Base-by-base conservation (phyloP, 495 filamentous ascomycete genomes). In the Lepidopterella palustris region DNA sequence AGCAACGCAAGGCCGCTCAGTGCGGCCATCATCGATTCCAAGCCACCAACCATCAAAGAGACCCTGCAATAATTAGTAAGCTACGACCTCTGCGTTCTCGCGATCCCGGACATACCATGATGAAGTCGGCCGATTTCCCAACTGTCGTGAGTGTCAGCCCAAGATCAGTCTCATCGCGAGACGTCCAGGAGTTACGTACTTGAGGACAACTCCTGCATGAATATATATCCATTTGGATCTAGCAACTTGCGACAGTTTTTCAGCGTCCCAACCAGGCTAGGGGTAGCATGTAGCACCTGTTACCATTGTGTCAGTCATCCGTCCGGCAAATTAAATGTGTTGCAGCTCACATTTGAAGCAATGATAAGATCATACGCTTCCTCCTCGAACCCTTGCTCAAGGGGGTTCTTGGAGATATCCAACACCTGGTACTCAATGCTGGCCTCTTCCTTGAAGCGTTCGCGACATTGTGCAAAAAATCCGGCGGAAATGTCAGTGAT, bases 401-500 rank as follows among this genome's bases (percentile, higher is more conserved):
- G 31, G 6, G 31, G 31, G 15, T 35, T 15, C 15, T 15, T 6
- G 6, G 31, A 35, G 15, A 35, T 35, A 15, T 35, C 31, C 31
- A 35, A 15, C 31, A 15, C 31, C 6, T 15, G 31, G 31, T 35
- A 35, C 31, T 35, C 31, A 35, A 35, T 35, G 31, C 15, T 35
- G 31, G 6, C 31, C 6, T 35, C 6, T 35, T 6, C 31, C 31
- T 35, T 15, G 15, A 58, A 48, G 3, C 42, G 39, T 24, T 48
- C 24, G 24, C 26, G 5, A 3, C 39, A 39, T 26, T 2, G 23
- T 2, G 1, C 20, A 24, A 58, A 48, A n/a, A 50, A 26, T 3
- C 40, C 53, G n/a, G 35, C 3, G 4, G 55, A 58, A 10, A 50
- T 50, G 21, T 58, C 40, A 5, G 55, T 58, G 42, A 25, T 25